Evolutionary conservation across 225 moss, liverwort and hornwort species (phyloP), one percentile per base, ranked within the genome.

Genomic region (Neckera pumila): DNA sequence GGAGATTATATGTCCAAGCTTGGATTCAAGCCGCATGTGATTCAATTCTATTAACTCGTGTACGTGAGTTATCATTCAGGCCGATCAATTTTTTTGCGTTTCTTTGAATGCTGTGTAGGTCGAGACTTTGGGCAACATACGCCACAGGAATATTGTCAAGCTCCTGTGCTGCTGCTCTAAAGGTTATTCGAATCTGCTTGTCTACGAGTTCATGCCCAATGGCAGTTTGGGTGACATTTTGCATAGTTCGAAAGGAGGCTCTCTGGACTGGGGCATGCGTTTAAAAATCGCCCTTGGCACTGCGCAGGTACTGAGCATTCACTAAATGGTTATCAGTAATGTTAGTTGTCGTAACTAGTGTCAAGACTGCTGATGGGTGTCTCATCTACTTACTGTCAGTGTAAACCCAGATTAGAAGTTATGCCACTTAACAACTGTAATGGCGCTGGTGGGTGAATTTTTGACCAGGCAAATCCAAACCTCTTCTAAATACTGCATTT

Each of bases 101-200:
- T 49, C 67, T 76, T 81, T 43, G 62, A 73, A 64, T 92, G 76
- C 34, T 89, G 63, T 87, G 83, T 83, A 94, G 94, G 94, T 94
- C 69, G 93, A 92, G 76, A 95, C 95, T 34, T 82, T 95, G 79
- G 95, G 95, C 53, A 95, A 91, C 43, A 93, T 93, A 69, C 95
- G 95, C 40, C 95, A 95, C 80, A 88, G 95, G 86, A 95, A 95
- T 87, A 95, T 95, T 85, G 95, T 95, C 61, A 95, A 95, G 91
- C 95, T 95, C 57, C 88, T 95, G 5, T 93, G 95, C 86, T 95
- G 95, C 91, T 95, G 95, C 78, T 92, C 93, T 42, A 92, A 87
- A 75, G 88, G 86, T 49, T 86, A 85, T 49, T 93, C 92, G 54
- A 95, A 95, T 67, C 86, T 95, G 67, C 91, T 95, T 51, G 92